Base-by-base conservation (phyloP, 2,329 filamentous ascomycete genomes). In the Aurifilum marmelostoma region DNA sequence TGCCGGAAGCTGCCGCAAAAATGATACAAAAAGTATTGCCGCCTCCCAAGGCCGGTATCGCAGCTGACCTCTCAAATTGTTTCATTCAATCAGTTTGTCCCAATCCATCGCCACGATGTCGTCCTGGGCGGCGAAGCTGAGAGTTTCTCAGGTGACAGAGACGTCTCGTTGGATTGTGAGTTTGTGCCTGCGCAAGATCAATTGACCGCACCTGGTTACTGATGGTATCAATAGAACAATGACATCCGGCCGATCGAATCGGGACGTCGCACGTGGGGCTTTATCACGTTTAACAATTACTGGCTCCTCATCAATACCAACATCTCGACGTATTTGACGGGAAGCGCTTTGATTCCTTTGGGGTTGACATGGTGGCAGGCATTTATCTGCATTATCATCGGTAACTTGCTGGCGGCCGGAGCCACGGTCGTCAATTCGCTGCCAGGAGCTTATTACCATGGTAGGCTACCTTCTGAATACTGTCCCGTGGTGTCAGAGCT, bases 181-280 rank as follows among this genome's bases (percentile, higher is more conserved):
- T 29, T 12, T 2, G 27, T 14, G 34, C 12, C 12, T 9, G 52
- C 8, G 11, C 18, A 4, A 32, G 27, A 24, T 16, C 12, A 32
- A 29, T 32, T 16, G 2, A 32, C 27, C 6, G 27, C 18, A 56
- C 24, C 21, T n/a, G 9, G n/a, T 7, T 56, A 32, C 52, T 56
- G 16, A 56, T 27, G 14, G 32, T 12, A 32, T n/a, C n/a, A 32
- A 32, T 56, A 81, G 79, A 86, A 86, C 73, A 79, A 85, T 71
- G 84, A 86, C 72, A 83, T 85, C 67, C 81, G 83, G 2, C 84
- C 83, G 12, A 80, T 84, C 37, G 82, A 83, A 69, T 73, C 77
- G 1, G 78, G 73, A 58, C 76, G 81, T 58, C 77, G 81, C 21
- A 84, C 80, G 6, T 85, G 81, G 82, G 78, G 75, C 4, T 79